Evolutionary conservation across 805 yeast genomes (phyloP).

Genomic region (Limtongia smithiae): DNA sequence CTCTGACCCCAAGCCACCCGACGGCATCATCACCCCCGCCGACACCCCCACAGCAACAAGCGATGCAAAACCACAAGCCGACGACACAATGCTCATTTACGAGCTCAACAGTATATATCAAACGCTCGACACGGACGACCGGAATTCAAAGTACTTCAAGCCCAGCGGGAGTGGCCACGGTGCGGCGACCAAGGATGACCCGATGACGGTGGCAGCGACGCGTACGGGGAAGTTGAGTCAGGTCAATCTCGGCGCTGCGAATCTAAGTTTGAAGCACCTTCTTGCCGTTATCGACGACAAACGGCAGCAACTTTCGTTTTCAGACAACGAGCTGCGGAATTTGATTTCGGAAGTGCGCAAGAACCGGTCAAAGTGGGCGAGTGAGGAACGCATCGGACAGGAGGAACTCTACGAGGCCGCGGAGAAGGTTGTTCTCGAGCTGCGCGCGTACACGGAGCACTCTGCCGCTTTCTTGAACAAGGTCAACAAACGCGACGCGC

Average conservation of each 20-base stretch:
- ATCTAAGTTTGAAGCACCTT: slow-evolving; percentile 68
- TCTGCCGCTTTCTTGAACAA: slow-evolving; percentile 92
- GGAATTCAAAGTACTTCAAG: not conserved
- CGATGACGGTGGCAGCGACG: not conserved
- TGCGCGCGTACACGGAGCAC: slow-evolving; percentile 91
- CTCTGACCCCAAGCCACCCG: slow-evolving; percentile 6
- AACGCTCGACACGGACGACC: slow-evolving; percentile 19
- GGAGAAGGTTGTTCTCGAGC: slow-evolving; percentile 86
- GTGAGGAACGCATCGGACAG: slow-evolving; percentile 91
- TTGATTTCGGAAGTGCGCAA: slow-evolving; percentile 89
- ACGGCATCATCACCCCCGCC: slow-evolving; percentile 26
- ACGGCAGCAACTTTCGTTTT: slow-evolving; percentile 65
- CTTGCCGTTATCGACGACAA: slow-evolving; percentile 72
- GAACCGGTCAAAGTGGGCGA: slow-evolving; percentile 86
- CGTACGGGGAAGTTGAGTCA: slow-evolving; percentile 12
- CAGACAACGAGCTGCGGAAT: slow-evolving; percentile 79
- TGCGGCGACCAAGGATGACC: not conserved
- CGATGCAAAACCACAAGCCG: slow-evolving; percentile 9
- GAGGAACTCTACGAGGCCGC: slow-evolving; percentile 97
- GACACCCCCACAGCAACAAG: slow-evolving; percentile 22
- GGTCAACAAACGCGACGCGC: slow-evolving; percentile 98
- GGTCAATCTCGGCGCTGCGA: slow-evolving; percentile 62
- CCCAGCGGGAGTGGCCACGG: not conserved
- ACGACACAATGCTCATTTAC: slow-evolving; percentile 7
- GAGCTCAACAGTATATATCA: slow-evolving; percentile 17